Percentiles rank a stretch among this genome's conserved stretches.
Evolutionary conservation across 768 basidiomycete species (phyloP).

Genomic region (Scleroderma citrinum): DNA sequence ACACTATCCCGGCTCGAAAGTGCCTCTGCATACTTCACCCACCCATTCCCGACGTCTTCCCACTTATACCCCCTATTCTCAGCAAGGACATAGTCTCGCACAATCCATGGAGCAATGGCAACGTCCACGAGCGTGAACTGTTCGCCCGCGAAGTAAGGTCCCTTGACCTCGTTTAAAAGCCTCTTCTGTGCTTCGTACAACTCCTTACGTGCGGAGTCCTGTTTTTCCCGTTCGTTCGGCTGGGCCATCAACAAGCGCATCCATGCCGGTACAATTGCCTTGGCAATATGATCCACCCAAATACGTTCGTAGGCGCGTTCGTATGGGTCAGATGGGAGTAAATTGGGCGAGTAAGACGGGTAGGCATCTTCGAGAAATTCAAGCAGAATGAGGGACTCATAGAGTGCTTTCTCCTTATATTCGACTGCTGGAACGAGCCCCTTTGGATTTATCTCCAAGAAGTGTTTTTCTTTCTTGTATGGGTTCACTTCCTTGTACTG

Average conservation of each 20-base stretch:
- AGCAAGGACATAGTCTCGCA: conserved; percentile 41
- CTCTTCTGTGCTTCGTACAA: conserved; percentile 33
- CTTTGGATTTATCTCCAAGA: conserved; percentile 59
- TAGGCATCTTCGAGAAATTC: conserved; percentile 66
- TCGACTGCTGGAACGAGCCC: conserved; percentile 62
- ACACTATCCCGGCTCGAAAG: conserved; percentile 43
- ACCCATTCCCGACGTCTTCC: conserved; percentile 36
- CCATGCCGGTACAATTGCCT: conserved; percentile 46
- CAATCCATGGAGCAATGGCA: conserved; percentile 51
- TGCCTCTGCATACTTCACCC: conserved; percentile 39
- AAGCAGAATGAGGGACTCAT: conserved; percentile 59
- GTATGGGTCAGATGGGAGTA: conserved; percentile 50
- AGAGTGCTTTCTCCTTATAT: conserved; percentile 45
- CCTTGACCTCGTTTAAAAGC: conserved; percentile 33
- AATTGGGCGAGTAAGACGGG: conserved; percentile 31
- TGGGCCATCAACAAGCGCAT: conserved; percentile 41
- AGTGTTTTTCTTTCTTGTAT: conserved; percentile 60
- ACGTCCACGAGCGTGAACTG: conserved; percentile 50
- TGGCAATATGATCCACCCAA: conserved; percentile 52
- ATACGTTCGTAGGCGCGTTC: conserved; percentile 48
- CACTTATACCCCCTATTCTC: conserved; percentile 46
- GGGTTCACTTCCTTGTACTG: conserved; percentile 65
- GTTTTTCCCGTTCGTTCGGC: conserved; percentile 27
- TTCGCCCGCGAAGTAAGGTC: conserved; percentile 53
- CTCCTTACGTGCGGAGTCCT: conserved; percentile 31